These are phyloP conservation scores for Endocalyx cinctus DNA, from an alignment of 2,329 filamentous ascomycete species.

Conservation along the genomic window DNA sequence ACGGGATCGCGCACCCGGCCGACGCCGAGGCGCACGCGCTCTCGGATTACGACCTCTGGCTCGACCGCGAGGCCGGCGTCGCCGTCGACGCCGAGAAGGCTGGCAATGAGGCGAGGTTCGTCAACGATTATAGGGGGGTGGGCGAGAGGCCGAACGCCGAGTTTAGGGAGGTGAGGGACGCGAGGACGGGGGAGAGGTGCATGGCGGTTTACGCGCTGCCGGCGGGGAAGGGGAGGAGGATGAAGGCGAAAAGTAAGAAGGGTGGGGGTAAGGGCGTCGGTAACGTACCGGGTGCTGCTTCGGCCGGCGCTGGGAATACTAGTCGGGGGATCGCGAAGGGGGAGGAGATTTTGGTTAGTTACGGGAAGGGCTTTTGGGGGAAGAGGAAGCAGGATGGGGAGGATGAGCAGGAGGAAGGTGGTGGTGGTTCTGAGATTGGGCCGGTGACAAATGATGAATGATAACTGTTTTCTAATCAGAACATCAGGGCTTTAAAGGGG, in stretches of 20 bases:
- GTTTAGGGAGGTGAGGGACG: conserved; percentile 56
- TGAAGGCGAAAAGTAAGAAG: too few relatives aligned
- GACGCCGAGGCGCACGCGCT: conserved; percentile 30
- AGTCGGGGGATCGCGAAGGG: conserved; percentile 50
- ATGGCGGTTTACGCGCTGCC: conserved; percentile 56
- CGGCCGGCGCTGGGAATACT: too few relatives aligned
- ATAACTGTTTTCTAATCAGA: too few relatives aligned
- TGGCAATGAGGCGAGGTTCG: conserved; percentile 62
- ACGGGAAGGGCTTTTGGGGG: conserved; percentile 64
- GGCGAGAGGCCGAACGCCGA: conserved; percentile 50
- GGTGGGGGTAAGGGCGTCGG: conserved; percentile 23
- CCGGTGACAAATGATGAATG: too few relatives aligned
- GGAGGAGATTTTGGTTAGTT: conserved; percentile 61
- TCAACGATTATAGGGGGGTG: conserved; percentile 63
- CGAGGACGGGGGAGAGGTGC: conserved; percentile 43
- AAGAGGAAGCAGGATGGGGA: conserved; percentile 27
- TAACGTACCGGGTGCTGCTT: conserved; percentile 10
- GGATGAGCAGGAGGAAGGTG: not conserved
- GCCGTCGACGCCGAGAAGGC: conserved; percentile 55
- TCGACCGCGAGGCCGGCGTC: conserved; percentile 51
- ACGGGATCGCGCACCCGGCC: conserved; percentile 51
- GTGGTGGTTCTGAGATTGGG: too few relatives aligned
- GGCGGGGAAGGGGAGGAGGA: conserved; percentile 33
- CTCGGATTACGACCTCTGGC: conserved; percentile 62
- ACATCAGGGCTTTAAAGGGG: too few relatives aligned